Evolutionary conservation across 2,329 filamentous ascomycete species (phyloP), one percentile per base, ranked within the genome.

Genomic region (Meredithiella fracta): DNA sequence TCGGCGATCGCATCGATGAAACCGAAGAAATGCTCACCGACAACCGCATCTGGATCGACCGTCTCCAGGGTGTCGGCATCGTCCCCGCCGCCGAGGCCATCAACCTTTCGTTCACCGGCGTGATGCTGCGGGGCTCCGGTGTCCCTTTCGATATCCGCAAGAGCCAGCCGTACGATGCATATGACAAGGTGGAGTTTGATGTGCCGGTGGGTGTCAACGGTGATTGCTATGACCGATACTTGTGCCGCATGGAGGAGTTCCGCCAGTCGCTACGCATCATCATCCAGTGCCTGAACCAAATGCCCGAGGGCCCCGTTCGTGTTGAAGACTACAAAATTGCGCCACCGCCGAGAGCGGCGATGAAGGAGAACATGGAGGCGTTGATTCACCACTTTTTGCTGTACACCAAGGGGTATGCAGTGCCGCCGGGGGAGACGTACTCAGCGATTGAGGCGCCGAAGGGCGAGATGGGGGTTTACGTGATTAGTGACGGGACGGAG

Each of bases 281-380:
- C 67, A 84, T 94, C 77, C 94, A 98, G 72, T 98, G 94, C 71
- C 74, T 98, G 64, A 97, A 98, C 78, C 88, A 98, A 76, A 98
- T 98, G 87, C 91, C 94, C 51, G 78, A 86, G 51, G 92, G 92
- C 26, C 92, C 92, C 54, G 80, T 97, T 67, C 86, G 91, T 63
- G 88, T 96, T 44, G 92, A 98, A 72, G 92, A 98, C 72, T 98
- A 97, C 82, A 98, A 98, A 80, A 80, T 98, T 65, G 85, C 87
- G 2, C 92, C 92, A 22, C 92, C 92, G 60, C 94, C 92, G n/a
- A 83, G 92, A 66, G 78, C 87, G 47, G 92, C 92, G 66, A 98
- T 98, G 92, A 98, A 98, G 80, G 92, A 98, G 80, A 98, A 98
- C 76, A 98, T 98, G 94, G 92, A 98, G 74, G 90, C 92, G 40